These are phyloP conservation scores for Sclerospora graminicola DNA, from an alignment of 352 stramenopile genomes.

Conservation along the genomic window DNA sequence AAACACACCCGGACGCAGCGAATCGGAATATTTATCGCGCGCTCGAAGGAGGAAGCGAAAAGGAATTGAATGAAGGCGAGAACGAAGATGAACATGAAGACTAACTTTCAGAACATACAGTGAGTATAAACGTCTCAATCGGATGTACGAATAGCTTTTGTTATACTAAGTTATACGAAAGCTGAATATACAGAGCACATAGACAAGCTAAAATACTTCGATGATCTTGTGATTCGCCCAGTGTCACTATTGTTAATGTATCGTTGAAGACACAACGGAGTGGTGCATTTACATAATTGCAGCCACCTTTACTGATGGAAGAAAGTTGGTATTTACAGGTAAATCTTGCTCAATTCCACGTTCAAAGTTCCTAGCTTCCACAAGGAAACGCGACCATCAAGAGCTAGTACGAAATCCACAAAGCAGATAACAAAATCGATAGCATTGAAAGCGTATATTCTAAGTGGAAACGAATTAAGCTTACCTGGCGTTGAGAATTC, in stretches of 20 bases:
- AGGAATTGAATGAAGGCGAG: no score
- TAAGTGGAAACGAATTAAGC: no score
- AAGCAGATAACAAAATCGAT: not conserved
- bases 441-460: not conserved
- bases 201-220: constrained; percentile 5
- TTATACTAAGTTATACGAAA: constrained; percentile 8
- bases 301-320: no score
- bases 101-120: no score
- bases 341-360: constrained; percentile 72
- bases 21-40: no score
- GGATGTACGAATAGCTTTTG: constrained; percentile 77
- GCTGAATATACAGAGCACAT: constrained; percentile 1
- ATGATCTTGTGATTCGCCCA: constrained; percentile 4
- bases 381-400: constrained; percentile 71
- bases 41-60: no score
- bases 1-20: no score
- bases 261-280: not conserved
- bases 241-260: not conserved
- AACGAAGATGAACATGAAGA: no score
- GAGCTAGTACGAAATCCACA: constrained; percentile 21
- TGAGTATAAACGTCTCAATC: constrained; percentile 88
- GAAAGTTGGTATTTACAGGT: constrained; percentile 34
- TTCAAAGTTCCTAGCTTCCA: constrained; percentile 70
- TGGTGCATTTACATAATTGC: constrained; percentile 1
- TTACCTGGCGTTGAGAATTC: constrained; percentile 82